Evolutionary conservation across 1,139 yeast genomes (phyloP).

Genomic region (Scheffersomyces segobiensis): DNA sequence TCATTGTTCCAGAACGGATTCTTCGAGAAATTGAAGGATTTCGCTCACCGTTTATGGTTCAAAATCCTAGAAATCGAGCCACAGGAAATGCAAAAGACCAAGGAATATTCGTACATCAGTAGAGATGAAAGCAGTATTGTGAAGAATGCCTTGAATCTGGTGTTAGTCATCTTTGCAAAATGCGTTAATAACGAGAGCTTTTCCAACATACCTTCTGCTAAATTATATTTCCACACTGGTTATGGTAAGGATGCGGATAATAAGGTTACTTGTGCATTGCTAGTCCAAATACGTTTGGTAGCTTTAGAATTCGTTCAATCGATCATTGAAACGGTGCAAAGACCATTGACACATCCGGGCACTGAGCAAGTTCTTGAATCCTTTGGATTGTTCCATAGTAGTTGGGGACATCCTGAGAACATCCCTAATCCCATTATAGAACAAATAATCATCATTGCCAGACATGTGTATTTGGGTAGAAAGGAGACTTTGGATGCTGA

Average conservation of each 20-base stretch:
- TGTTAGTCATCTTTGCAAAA: conserved; percentile 42
- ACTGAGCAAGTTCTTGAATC: neutral
- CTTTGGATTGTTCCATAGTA: neutral
- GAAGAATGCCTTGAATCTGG: conserved; percentile 41
- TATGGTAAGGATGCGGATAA: conserved; percentile 20
- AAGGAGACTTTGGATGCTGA: conserved; percentile 28
- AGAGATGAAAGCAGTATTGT: conserved; percentile 37
- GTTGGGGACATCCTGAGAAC: neutral
- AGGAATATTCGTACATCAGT: conserved; percentile 38
- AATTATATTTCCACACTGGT: conserved; percentile 26
- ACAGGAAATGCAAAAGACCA: conserved; percentile 23
- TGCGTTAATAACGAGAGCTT: conserved; percentile 29
- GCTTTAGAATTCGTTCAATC: conserved; percentile 37
- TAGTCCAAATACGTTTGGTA: conserved; percentile 41
- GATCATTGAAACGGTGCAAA: conserved; percentile 5
- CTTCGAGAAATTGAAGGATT: conserved; percentile 24
- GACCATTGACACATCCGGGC: neutral
- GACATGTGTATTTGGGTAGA: conserved; percentile 28
- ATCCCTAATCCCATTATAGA: conserved; percentile 30
- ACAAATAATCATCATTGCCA: conserved; percentile 35
- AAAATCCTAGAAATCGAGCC: conserved; percentile 18
- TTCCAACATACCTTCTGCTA: conserved; percentile 24
- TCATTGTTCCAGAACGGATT: conserved; percentile 51
- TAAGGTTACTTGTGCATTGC: conserved; percentile 28
- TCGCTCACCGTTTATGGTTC: conserved; percentile 24